Evolutionary conservation across 1,284 basidiomycete genomes (phyloP).

Genomic region (Marasmius fiardii): DNA sequence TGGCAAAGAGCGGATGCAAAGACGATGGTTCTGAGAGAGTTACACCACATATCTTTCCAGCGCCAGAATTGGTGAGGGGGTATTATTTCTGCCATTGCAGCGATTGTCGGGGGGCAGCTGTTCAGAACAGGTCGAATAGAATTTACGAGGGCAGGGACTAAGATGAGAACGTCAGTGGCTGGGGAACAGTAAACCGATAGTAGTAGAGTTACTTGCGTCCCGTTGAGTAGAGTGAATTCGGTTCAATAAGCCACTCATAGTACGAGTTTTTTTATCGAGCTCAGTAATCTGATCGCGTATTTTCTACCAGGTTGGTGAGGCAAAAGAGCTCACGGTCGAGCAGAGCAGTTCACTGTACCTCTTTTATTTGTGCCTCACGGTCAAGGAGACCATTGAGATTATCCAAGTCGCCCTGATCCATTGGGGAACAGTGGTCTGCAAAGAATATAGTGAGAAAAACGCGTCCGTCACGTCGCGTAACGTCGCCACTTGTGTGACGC

Average conservation of each 20-base stretch:
- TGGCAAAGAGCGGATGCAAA: slow-evolving; percentile 65
- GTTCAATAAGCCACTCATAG: slow-evolving; percentile 63
- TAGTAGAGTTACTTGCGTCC: slow-evolving; percentile 44
- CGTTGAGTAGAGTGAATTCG: slow-evolving; percentile 74
- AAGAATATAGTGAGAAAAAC: not conserved
- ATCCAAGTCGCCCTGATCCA: slow-evolving; percentile 57
- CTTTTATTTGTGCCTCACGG: slow-evolving; percentile 46
- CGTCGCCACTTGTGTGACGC: no score
- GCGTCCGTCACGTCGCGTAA: not conserved
- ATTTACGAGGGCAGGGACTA: slow-evolving; percentile 61
- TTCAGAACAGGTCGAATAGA: slow-evolving; percentile 50
- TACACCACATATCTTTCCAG: slow-evolving; percentile 79
- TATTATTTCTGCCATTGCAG: slow-evolving; percentile 49
- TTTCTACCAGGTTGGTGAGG: slow-evolving; percentile 43
- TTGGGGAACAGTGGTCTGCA: slow-evolving; percentile 27
- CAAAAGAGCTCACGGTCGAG: not conserved
- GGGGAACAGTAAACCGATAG: not conserved
- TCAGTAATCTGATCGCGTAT: slow-evolving; percentile 71
- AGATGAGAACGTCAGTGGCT: not conserved
- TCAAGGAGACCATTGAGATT: slow-evolving; percentile 51
- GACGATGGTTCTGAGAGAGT: slow-evolving; percentile 58
- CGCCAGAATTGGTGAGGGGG: slow-evolving; percentile 77
- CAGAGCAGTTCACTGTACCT: slow-evolving; percentile 32
- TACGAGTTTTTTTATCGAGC: slow-evolving; percentile 70
- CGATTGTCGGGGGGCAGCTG: slow-evolving; percentile 51